Percentiles rank a stretch among this genome's conserved stretches.
Evolutionary conservation across 208 protist genomes (phyloP).

Genomic region (Trypanosoma congolense): DNA sequence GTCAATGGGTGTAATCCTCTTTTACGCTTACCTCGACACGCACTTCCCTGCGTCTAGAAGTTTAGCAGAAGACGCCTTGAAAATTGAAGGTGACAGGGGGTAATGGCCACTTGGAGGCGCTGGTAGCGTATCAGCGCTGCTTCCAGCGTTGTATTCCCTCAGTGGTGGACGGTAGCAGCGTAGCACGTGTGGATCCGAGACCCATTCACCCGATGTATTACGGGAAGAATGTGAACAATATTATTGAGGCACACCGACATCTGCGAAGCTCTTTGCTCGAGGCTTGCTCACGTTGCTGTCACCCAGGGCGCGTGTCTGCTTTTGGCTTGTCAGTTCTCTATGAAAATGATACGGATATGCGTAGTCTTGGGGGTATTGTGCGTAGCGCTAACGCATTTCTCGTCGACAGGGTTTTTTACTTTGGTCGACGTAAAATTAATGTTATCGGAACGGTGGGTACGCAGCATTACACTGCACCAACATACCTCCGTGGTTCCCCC

Average conservation of each 20-base stretch:
- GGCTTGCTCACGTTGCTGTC: not conserved
- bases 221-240: constrained; percentile 13
- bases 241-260: constrained; percentile 18
- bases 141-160: constrained; percentile 18
- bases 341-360: constrained; percentile 82
- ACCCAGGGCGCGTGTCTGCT: not conserved
- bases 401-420: constrained; percentile 73
- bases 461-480: constrained; percentile 78
- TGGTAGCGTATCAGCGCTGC: constrained; percentile 20
- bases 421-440: constrained; percentile 77
- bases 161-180: constrained; percentile 8
- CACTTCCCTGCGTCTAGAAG: constrained; percentile 40
- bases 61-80: constrained; percentile 15
- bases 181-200: constrained; percentile 55
- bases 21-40: constrained; percentile 67
- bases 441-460: constrained; percentile 75
- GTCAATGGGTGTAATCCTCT: constrained; percentile 77
- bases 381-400: constrained; percentile 87
- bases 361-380: constrained; percentile 82
- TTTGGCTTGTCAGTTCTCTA: constrained; percentile 83
- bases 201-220: constrained; percentile 79
- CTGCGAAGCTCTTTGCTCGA: constrained; percentile 13
- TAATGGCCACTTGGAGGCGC: constrained; percentile 1
- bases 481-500: constrained; percentile 37
- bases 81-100: too few relatives aligned